phyloP scores from a whole-genome alignment of 441 rosid genomes.

The Arabidopsis hybrid region DNA sequence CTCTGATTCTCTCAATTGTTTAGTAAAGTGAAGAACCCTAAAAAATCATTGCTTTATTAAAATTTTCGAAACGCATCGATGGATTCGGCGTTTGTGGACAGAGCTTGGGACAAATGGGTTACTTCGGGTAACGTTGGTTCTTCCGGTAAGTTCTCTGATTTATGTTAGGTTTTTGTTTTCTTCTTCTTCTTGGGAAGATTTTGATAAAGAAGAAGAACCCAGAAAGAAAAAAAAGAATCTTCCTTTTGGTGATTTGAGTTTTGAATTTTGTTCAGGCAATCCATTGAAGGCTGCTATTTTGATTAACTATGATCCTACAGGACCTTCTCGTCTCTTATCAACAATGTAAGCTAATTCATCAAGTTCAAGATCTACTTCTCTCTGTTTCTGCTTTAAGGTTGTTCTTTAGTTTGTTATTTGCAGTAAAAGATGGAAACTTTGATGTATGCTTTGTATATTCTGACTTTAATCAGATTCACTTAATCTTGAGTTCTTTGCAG shows the following conservation, averaged over 20 bases:
- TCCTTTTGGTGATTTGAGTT: conserved; percentile 20
- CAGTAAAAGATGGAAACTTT: background rate
- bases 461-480: background rate
- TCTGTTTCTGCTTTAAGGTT: background rate
- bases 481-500: conserved; percentile 47
- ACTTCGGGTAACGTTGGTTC: conserved; percentile 63
- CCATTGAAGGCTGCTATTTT: conserved; percentile 81
- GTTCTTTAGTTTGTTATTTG: background rate
- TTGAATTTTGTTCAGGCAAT: conserved; percentile 48
- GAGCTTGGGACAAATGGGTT: conserved; percentile 90
- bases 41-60: conserved; percentile 15
- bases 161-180: too few relatives aligned
- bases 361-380: background rate
- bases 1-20: background rate
- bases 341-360: conserved; percentile 59
- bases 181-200: background rate
- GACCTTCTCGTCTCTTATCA: conserved; percentile 84
- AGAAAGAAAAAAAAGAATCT: background rate
- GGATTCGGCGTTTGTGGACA: conserved; percentile 68
- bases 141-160: conserved; percentile 53
- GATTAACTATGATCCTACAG: conserved; percentile 73
- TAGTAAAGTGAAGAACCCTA: conserved; percentile 2
- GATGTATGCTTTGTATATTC: conserved; percentile 5
- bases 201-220: background rate
- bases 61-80: conserved; percentile 23